Base-by-base conservation (phyloP, 148 eudicot genomes). In the Cornus controversa region DNA sequence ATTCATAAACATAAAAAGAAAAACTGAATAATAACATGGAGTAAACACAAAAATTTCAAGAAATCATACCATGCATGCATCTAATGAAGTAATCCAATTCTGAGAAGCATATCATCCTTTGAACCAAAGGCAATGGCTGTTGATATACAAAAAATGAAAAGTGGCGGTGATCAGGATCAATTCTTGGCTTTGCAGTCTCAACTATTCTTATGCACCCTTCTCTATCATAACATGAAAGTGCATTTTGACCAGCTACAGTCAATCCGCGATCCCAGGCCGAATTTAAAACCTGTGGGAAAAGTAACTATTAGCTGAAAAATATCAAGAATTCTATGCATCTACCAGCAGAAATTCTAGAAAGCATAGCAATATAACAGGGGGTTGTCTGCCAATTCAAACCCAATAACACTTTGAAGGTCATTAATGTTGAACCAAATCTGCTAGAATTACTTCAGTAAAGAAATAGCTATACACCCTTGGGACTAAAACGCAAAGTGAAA, bases 201-300 rank as follows among this genome's bases (percentile, higher is more conserved):
- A 81, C 81, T 37, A 90, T 70, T 82, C 81, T 85, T 69, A 77
- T 66, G 74, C 80, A 89, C 66, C 84, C 87, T 79, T 83, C 93
- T 81, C 86, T 88, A 76, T 90, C 92, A 82, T 80, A 86, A 78
- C 90, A 88, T 66, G 89, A 85, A 75, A 77, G 79, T 63, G 83
- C 87, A 82, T 85, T 91, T 77, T 92, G 88, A 72, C 93, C 93
- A 76, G 88, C 88, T 69, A 92, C 81, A 75, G 76, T 69, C 72
- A 90, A 76, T 63, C 90, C 93, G 67, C 74, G 70, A 75, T 92
- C 93, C 96, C 96, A 92, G 2, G 90, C 96, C 9, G 85, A 80
- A 76, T 88, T 92, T 72, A 92, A 36, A 76, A 90, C 84, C 93
- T 90, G 86, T 71, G 36, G 26, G 58, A 74, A 50, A 40, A 40